phyloP scores from a whole-genome alignment of 345 rosid genomes.

The Euphorbia peplus region DNA sequence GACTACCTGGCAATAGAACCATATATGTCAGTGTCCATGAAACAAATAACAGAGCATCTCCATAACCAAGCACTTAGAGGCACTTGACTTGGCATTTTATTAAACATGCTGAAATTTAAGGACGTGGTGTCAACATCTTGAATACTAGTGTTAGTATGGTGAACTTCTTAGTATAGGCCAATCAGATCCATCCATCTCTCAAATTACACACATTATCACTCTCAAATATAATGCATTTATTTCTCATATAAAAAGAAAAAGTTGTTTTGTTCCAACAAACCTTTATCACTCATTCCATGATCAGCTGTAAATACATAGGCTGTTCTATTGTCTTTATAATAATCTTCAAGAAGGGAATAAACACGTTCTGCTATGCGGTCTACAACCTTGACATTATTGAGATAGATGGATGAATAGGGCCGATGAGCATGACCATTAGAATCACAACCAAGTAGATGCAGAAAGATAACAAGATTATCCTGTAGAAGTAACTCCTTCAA shows the following conservation, averaged over 20 bases:
- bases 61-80: neutral
- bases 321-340: slow-evolving; percentile 83
- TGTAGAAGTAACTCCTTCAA: slow-evolving; percentile 72
- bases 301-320: slow-evolving; percentile 91
- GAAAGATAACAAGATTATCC: slow-evolving; percentile 82
- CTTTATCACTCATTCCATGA: slow-evolving; percentile 99
- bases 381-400: slow-evolving; percentile 92
- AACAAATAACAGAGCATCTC: neutral
- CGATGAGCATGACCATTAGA: slow-evolving; percentile 98
- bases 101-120: neutral
- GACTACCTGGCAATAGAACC: slow-evolving; percentile 59
- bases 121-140: neutral
- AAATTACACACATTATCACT: neutral
- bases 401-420: slow-evolving; percentile 87
- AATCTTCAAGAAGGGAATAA: slow-evolving; percentile 73
- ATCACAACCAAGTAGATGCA: slow-evolving; percentile 97
- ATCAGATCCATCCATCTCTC: neutral
- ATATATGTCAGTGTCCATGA: slow-evolving; percentile 22
- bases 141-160: neutral
- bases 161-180: neutral
- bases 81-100: neutral
- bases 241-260: neutral
- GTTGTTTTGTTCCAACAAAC: slow-evolving; percentile 27
- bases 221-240: neutral
- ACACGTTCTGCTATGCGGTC: slow-evolving; percentile 76